Conservation (phyloP, 1,284 basidiomycete genomes). For the Leccinum colubrinum region DNA sequence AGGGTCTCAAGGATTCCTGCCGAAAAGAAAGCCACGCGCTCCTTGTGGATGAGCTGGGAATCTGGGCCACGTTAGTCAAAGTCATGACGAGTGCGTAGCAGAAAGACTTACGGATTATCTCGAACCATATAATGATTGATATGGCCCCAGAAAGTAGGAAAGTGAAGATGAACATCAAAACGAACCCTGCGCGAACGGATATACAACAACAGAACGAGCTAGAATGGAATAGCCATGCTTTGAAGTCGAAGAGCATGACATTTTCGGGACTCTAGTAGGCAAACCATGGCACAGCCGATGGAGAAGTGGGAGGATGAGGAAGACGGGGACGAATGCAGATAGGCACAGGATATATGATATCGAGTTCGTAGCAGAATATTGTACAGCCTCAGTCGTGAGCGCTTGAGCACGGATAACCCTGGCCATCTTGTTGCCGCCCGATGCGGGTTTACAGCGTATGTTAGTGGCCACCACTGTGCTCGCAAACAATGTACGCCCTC, state of each 20-base stretch:
- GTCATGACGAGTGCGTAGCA: not conserved
- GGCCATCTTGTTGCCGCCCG: constrained; percentile 7
- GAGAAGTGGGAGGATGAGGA: not conserved
- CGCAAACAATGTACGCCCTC: no score
- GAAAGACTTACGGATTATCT: constrained; percentile 47
- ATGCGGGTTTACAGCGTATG: constrained; percentile 4
- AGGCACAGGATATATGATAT: not conserved
- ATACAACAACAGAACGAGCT: constrained; percentile 61
- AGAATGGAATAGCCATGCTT: constrained; percentile 26
- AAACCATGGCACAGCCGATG: not conserved
- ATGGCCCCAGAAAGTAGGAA: constrained; percentile 51
- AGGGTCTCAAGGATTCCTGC: constrained; percentile 50
- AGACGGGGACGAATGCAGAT: not conserved
- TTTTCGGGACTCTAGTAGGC: not conserved
- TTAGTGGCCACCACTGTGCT: no score
- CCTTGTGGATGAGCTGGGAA: constrained; percentile 37
- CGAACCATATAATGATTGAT: constrained; percentile 56
- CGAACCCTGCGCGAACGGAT: constrained; percentile 60
- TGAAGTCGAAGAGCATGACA: constrained; percentile 24
- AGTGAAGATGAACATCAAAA: constrained; percentile 49
- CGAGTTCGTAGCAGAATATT: not conserved
- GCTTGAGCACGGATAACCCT: not conserved
- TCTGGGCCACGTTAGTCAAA: constrained; percentile 14
- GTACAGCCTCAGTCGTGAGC: constrained; percentile 8
- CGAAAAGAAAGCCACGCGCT: constrained; percentile 44